Conservation (phyloP, 2,329 filamentous ascomycete genomes). For the Orbilia brochopaga region DNA sequence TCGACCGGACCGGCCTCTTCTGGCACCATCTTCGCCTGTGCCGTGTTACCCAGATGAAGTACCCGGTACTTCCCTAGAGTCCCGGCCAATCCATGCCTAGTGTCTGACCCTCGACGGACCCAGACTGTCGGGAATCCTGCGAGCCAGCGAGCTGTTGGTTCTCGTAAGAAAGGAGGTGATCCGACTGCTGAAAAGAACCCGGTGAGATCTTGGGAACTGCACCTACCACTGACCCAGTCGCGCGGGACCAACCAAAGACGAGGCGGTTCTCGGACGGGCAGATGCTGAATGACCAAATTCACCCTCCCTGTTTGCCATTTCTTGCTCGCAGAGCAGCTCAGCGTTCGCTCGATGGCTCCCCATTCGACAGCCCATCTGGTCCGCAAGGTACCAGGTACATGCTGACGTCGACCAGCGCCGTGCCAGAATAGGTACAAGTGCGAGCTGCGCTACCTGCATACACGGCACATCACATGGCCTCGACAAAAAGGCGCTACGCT, state of each 20-base stretch:
- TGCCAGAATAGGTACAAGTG: not conserved
- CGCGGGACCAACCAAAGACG: slow-evolving; percentile 40
- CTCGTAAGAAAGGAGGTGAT: slow-evolving; percentile 40
- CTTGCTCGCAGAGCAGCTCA: not conserved
- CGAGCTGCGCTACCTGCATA: not conserved
- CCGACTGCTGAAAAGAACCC: slow-evolving; percentile 39
- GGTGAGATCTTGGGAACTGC: slow-evolving; percentile 50
- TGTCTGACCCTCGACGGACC: slow-evolving; percentile 37
- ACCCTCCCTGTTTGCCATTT: not conserved
- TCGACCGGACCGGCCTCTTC: slow-evolving; percentile 26
- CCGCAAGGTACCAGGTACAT: not conserved
- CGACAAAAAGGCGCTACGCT: not conserved
- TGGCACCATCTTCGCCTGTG: slow-evolving; percentile 30
- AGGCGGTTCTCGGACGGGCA: slow-evolving; percentile 5
- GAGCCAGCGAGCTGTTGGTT: slow-evolving; percentile 22
- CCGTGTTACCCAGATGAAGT: slow-evolving; percentile 44
- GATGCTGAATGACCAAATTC: not conserved
- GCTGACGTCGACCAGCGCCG: not conserved
- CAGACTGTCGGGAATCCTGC: slow-evolving; percentile 49
- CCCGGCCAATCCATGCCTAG: slow-evolving; percentile 49
- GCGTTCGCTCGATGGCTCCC: not conserved
- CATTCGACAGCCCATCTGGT: not conserved
- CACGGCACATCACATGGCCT: not conserved
- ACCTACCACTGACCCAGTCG: slow-evolving; percentile 46
- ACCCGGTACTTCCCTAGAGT: slow-evolving; percentile 32